Evolutionary conservation across 2,329 filamentous ascomycete species (phyloP).

Genomic region (Microdochium bolleyi): DNA sequence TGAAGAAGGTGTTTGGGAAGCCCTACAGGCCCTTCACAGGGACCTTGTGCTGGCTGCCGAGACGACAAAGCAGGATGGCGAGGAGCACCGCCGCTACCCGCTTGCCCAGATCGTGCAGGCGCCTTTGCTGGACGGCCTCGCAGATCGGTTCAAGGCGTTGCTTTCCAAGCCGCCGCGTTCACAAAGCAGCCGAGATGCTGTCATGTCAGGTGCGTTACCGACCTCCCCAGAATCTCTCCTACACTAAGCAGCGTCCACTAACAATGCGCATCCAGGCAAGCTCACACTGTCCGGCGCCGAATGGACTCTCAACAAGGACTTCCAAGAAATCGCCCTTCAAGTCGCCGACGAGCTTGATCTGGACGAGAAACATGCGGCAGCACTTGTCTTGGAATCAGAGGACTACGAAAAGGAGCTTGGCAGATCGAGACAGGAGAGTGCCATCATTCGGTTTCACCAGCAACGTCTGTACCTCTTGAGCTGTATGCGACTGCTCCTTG

Average conservation of each 20-base stretch:
- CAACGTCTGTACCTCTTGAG: conserved; percentile 77
- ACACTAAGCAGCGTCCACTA: conserved; percentile 5
- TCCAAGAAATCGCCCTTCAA: conserved; percentile 73
- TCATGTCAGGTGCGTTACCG: conserved; percentile 54
- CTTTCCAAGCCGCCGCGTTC: conserved; percentile 70
- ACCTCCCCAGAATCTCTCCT: no score
- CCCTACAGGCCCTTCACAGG: conserved; percentile 76
- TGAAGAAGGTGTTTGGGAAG: conserved; percentile 63
- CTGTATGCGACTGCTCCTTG: conserved; percentile 71
- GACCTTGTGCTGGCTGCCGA: conserved; percentile 74
- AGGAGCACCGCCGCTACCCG: conserved; percentile 54
- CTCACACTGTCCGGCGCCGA: conserved; percentile 64
- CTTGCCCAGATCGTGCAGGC: conserved; percentile 12
- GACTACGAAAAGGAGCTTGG: conserved; percentile 62
- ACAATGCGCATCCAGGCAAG: conserved; percentile 49
- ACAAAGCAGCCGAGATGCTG: conserved; percentile 62
- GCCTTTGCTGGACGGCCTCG: conserved; percentile 50
- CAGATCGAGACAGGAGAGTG: conserved; percentile 66
- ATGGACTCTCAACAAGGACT: conserved; percentile 78
- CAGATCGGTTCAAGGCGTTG: conserved; percentile 60
- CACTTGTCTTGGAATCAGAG: conserved; percentile 66
- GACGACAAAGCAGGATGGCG: conserved; percentile 50
- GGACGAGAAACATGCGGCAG: conserved; percentile 79
- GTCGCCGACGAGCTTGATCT: conserved; percentile 84
- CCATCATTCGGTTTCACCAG: conserved; percentile 82